Evolutionary conservation across 805 yeast genomes (phyloP), one percentile per base, ranked within the genome.

Genomic region (Tetrapisispora namnaoensis): DNA sequence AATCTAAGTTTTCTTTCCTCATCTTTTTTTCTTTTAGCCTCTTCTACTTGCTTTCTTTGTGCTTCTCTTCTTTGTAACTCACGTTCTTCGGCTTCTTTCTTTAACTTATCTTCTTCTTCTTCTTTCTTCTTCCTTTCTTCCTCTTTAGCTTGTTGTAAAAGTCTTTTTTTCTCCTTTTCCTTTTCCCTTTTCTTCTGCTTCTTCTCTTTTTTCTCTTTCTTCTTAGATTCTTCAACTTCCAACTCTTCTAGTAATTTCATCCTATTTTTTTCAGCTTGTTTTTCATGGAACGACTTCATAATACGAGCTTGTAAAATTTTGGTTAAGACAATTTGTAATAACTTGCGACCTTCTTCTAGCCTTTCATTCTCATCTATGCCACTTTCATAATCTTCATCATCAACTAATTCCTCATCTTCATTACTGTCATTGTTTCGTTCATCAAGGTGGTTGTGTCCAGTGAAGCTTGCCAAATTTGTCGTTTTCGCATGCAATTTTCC

Each of bases 321-420:
- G 4, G 93, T 83, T 1, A 90, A 86, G 49, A 88, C 84, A 47
- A 86, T 73, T 57, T 86, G 88, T 52, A 90, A 76, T 73, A 87
- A 76, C 24, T 84, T 79, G 37, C 90, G 83, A 13, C 91, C 83
- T 66, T 89, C 95, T 57, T 79, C 82, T 58, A 86, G 68, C 45
- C 89, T 74, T 62, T 73, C 83, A 51, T 79, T 83, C 46, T 81
- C 83, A 51, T 75, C 79, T n/a, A 69, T 52, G 13, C 65, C 70
- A 44, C 70, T 67, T 42, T 70, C 62, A 59, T 59, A 63, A 13
- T 36, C 62, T 17, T 59, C 64, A 22, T 59, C 63, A 34, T 49
- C 52, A 6, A 51, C 50, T 3, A 43, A 54, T 34, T 52, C 49
- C 38, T 42, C 53, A 37, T 53, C 57, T 20, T 49, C 55, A 34